A percentile compares a stretch with the other conserved stretches of the same genome.
phyloP scores from a whole-genome alignment of 2,329 filamentous ascomycete species.

The Colletotrichum gloeosporioides region DNA sequence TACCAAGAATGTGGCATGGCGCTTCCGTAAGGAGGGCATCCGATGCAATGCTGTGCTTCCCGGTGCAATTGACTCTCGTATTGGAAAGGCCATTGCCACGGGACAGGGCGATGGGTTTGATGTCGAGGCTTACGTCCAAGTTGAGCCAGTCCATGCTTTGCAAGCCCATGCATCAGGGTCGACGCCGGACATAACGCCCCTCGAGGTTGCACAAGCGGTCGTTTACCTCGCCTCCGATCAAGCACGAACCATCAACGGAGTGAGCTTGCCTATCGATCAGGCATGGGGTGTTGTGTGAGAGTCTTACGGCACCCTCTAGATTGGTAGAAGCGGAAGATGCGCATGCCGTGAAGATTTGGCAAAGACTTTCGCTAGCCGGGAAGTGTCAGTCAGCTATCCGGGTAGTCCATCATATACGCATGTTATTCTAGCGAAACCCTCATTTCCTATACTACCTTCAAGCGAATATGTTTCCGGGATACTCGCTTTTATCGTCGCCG shows the following conservation, averaged over 20 bases:
- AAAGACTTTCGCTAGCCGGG: neutral
- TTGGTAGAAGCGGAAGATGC: neutral
- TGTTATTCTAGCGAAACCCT: neutral
- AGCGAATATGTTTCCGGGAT: neutral
- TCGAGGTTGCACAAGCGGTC: slow-evolving; percentile 40
- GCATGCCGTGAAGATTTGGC: no score
- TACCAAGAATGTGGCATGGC: slow-evolving; percentile 52
- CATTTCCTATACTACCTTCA: neutral
- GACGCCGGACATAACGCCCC: slow-evolving; percentile 28
- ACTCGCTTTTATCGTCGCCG: neutral
- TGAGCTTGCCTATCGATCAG: slow-evolving; percentile 38
- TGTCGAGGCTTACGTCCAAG: slow-evolving; percentile 25
- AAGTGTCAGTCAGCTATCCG: neutral
- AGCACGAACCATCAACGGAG: slow-evolving; percentile 38
- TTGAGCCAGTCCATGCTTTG: slow-evolving; percentile 34
- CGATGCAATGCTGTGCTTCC: slow-evolving; percentile 32
- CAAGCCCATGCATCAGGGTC: slow-evolving; percentile 27
- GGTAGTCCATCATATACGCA: neutral
- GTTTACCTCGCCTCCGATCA: slow-evolving; percentile 40
- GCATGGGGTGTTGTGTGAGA: slow-evolving; percentile 38
- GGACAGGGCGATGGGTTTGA: slow-evolving; percentile 27
- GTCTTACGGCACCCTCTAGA: neutral
- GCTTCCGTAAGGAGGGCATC: slow-evolving; percentile 48
- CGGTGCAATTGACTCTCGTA: slow-evolving; percentile 32
- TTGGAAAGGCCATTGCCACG: slow-evolving; percentile 29